Percentiles rank a stretch among this genome's conserved stretches.
Conservation (phyloP, 2,329 filamentous ascomycete species). For the Ophiostoma angusticollis region DNA sequence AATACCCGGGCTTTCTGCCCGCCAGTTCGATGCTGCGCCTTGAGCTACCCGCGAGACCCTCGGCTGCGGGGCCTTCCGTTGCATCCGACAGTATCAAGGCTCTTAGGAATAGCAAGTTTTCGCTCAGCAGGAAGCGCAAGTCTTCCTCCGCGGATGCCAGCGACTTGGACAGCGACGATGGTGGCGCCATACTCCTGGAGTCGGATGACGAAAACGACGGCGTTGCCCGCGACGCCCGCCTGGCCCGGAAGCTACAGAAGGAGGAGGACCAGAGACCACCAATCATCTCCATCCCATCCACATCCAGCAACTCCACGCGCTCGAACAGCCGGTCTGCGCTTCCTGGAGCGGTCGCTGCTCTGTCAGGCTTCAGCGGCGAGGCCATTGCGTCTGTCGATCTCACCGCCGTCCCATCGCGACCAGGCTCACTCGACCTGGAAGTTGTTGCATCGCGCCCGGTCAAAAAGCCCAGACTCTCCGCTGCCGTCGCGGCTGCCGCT, state of each 20-base stretch:
- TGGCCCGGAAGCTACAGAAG: constrained; percentile 45
- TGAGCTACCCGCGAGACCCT: constrained; percentile 15
- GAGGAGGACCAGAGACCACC: constrained; percentile 21
- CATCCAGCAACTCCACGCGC: too few species aligned
- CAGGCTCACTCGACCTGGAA: background rate
- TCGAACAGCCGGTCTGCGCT: too few species aligned
- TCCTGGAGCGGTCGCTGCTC: too few species aligned
- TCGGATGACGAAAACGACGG: constrained; percentile 25
- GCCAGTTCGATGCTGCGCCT: constrained; percentile 18
- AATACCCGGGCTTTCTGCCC: constrained; percentile 10
- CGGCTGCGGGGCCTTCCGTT: constrained; percentile 19
- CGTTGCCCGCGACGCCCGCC: constrained; percentile 28
- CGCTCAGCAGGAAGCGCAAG: constrained; percentile 33
- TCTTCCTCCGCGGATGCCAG: constrained; percentile 29
- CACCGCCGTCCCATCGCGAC: background rate
- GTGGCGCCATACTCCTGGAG: too few species aligned
- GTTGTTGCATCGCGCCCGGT: constrained; percentile 2
- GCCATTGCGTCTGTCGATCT: too few species aligned
- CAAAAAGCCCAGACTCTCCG: background rate
- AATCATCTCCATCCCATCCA: background rate
- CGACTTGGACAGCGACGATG: constrained; percentile 15
- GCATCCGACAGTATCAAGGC: constrained; percentile 32
- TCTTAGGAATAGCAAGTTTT: constrained; percentile 36
- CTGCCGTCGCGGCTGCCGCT: too few species aligned
- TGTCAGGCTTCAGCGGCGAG: too few species aligned